phyloP scores from a whole-genome alignment of 148 eudicot genomes.

The Euryodendron excelsum region DNA sequence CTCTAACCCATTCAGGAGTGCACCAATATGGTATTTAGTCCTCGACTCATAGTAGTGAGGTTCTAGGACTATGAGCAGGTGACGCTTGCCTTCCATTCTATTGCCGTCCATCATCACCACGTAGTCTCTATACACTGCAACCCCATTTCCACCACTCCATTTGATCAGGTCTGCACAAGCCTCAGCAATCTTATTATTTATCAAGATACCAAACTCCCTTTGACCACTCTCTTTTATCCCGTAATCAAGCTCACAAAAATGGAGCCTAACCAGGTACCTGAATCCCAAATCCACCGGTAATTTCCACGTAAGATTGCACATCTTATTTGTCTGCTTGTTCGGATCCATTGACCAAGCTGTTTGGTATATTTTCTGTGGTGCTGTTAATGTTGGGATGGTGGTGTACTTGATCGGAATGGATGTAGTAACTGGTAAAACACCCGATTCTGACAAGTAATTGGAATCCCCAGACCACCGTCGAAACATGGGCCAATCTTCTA shows the following conservation, averaged over 20 bases:
- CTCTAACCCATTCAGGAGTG: conserved; percentile 25
- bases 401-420: conserved; percentile 1
- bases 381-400: conserved; percentile 8
- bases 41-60: neutral
- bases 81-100: neutral
- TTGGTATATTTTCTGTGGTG: conserved; percentile 23
- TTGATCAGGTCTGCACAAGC: conserved; percentile 11
- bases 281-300: conserved; percentile 37
- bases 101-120: neutral
- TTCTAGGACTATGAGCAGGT: conserved; percentile 7
- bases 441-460: neutral
- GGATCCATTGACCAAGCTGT: conserved; percentile 13
- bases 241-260: conserved; percentile 29
- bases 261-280: conserved; percentile 14
- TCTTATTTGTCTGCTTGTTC: neutral
- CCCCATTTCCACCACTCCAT: neutral
- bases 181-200: conserved; percentile 19
- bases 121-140: conserved; percentile 24
- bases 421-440: neutral
- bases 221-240: conserved; percentile 9
- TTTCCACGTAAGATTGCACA: conserved; percentile 25
- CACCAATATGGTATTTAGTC: conserved; percentile 8
- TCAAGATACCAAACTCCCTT: conserved; percentile 21
- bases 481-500: conserved; percentile 22
- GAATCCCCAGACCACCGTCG: conserved; percentile 20